Percentiles rank a stretch among this genome's conserved stretches.
phyloP scores from a whole-genome alignment of 139 green algal species.

The Chlorella vulgaris region DNA sequence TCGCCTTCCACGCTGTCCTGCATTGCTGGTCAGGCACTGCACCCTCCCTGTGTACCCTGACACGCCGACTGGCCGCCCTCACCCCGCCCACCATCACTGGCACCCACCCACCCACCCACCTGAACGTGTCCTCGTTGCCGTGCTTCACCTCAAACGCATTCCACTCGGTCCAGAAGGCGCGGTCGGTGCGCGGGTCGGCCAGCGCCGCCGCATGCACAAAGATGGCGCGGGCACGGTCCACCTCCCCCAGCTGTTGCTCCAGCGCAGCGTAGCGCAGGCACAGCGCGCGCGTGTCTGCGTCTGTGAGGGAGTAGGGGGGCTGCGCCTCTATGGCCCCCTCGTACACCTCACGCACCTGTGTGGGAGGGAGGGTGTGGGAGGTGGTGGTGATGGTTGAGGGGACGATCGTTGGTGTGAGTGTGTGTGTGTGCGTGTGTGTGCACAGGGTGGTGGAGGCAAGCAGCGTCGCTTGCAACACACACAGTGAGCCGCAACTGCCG shows the following conservation, averaged over 20 bases:
- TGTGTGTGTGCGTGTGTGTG: too few relatives aligned
- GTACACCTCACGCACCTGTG: conserved; percentile 93
- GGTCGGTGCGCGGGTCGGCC: conserved; percentile 59
- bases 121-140: conserved; percentile 97
- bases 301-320: conserved; percentile 69
- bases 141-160: conserved; percentile 92
- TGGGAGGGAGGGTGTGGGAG: not conserved
- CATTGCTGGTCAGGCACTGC: too few relatives aligned
- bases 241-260: conserved; percentile 91
- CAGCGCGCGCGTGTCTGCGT: conserved; percentile 79
- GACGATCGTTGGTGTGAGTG: too few relatives aligned
- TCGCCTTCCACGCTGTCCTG: too few relatives aligned
- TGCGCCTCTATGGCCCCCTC: conserved; percentile 87
- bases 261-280: conserved; percentile 86
- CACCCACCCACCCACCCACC: not conserved
- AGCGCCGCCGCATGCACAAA: conserved; percentile 82
- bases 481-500: too few relatives aligned
- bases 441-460: too few relatives aligned
- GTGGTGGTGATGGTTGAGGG: not conserved
- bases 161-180: conserved; percentile 93
- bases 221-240: conserved; percentile 94
- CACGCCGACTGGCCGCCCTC: not conserved
- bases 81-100: not conserved
- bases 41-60: too few relatives aligned
- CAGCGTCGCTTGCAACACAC: too few relatives aligned